Base-by-base conservation (phyloP, 352 stramenopile genomes). In the Phytophthora citrophthora region DNA sequence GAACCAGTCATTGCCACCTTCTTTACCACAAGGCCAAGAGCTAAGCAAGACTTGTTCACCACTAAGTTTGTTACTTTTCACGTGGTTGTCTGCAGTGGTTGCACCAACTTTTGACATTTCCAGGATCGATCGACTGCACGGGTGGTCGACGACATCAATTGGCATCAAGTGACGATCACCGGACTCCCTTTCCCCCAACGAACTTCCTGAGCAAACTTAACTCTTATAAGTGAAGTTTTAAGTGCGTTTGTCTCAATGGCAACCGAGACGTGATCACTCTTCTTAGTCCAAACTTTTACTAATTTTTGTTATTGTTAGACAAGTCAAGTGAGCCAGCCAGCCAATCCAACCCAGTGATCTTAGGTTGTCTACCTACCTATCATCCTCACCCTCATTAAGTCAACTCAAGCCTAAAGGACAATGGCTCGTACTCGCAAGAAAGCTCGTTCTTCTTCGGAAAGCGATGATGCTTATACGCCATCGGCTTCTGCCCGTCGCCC, bases 351-450 rank as follows among this genome's bases (percentile, higher is more conserved):
- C 11, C 9, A 34, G 29, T 34, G 29, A 34, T 34, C 29, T 34
- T 34, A 34, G 29, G 43, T 38, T 39, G 12, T 45, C 16, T 52
- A n/a, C 15, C 40, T 31, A 57, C 23, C 41, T 26, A 32, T 31
- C 20, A 34, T 34, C 29, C 29, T 34, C 47, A 58, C 23, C 20
- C 52, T 41, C 20, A 39, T 38, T 51, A 8, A 40, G 29, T 45
- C 27, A 52, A 55, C 18, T 66, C 1, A 34, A 34, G 29, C 4
- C 29, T 41, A 27, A 26, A 53, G 32, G 52, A 47, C 16, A 60
- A 78, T 78, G 66, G 38, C 70, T 53, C 55, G 60, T 15, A 54
- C 36, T 39, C 64, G 54, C 40, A 78, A 78, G 66, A 76, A 70
- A 69, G 41, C 55, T 55, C 55, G 52, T 7, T 50, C 54, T 29